These are phyloP conservation scores for Leptodermis oblonga DNA, from an alignment of 257 asterid species.

Conservation along the genomic window DNA sequence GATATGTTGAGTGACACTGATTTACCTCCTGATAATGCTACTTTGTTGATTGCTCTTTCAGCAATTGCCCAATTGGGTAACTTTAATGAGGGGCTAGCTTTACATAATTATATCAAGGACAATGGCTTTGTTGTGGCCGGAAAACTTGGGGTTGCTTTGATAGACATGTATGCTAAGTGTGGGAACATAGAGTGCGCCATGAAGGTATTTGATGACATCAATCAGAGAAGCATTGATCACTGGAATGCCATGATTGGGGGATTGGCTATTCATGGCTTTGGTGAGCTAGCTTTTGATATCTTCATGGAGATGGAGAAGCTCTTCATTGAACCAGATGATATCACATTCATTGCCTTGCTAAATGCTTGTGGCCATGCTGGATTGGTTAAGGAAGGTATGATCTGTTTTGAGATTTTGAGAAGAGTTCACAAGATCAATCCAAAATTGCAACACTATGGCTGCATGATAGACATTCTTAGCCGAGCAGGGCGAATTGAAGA, in stretches of 20 bases:
- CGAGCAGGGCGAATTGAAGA: constrained; percentile 60
- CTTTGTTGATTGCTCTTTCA: constrained; percentile 61
- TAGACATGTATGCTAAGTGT: constrained; percentile 88
- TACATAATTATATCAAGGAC: constrained; percentile 44
- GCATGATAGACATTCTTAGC: constrained; percentile 78
- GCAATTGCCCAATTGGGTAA: constrained; percentile 65
- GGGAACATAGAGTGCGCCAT: constrained; percentile 62
- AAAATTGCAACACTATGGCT: constrained; percentile 73
- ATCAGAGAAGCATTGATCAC: constrained; percentile 54
- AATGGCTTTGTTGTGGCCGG: constrained; percentile 41
- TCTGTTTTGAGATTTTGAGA: constrained; percentile 74
- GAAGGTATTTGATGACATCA: constrained; percentile 43
- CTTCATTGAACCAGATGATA: constrained; percentile 55
- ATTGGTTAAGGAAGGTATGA: constrained; percentile 73
- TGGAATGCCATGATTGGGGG: constrained; percentile 93
- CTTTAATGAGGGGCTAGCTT: constrained; percentile 50
- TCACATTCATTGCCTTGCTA: constrained; percentile 62
- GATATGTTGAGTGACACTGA: constrained; percentile 40
- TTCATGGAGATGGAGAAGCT: constrained; percentile 67
- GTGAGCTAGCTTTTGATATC: constrained; percentile 59
- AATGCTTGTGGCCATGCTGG: constrained; percentile 90
- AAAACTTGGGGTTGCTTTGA: constrained; percentile 66
- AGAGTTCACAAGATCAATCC: constrained; percentile 55
- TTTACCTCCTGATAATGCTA: constrained; percentile 58
- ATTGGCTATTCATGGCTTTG: constrained; percentile 70